phyloP scores from a whole-genome alignment of 1,284 basidiomycete species.

The Boletus chippewaensis region DNA sequence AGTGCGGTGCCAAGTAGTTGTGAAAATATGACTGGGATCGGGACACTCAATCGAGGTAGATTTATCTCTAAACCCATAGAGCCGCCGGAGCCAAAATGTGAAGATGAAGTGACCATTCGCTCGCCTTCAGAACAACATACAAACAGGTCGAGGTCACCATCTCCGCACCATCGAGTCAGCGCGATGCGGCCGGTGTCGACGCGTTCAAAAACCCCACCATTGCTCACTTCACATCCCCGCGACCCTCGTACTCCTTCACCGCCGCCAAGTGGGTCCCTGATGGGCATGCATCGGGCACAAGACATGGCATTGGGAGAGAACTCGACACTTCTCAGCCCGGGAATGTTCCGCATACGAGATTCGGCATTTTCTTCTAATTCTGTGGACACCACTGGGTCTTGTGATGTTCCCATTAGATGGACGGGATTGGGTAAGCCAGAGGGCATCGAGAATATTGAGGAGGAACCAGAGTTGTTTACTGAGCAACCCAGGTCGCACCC shows the following conservation, averaged over 20 bases:
- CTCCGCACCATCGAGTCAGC: constrained; percentile 25
- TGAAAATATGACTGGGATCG: constrained; percentile 60
- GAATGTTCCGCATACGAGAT: constrained; percentile 44
- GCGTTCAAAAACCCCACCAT: constrained; percentile 32
- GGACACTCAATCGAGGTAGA: constrained; percentile 35
- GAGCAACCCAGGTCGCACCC: constrained; percentile 19
- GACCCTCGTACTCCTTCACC: constrained; percentile 25
- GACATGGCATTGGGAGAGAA: constrained; percentile 25
- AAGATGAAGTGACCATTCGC: constrained; percentile 14
- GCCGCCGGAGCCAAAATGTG: constrained; percentile 6
- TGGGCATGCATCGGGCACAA: constrained; percentile 16
- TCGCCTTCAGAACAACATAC: constrained; percentile 15
- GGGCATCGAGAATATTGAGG: constrained; percentile 28
- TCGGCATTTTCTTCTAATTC: constrained; percentile 45
- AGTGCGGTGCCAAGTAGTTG: constrained; percentile 45
- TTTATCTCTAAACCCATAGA: constrained; percentile 22
- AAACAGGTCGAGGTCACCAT: constrained; percentile 25
- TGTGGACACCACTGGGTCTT: constrained; percentile 35
- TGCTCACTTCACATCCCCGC: constrained; percentile 27
- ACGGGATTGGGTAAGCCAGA: constrained; percentile 37
- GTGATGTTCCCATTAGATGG: constrained; percentile 49
- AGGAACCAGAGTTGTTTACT: constrained; percentile 28
- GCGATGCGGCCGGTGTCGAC: constrained; percentile 28
- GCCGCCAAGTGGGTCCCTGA: constrained; percentile 15
- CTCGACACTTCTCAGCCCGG: constrained; percentile 38